Evolutionary conservation across 164 flowering plant species (phyloP), one percentile per base, ranked within the genome.

Genomic region (Dillenia suffruticosa): DNA sequence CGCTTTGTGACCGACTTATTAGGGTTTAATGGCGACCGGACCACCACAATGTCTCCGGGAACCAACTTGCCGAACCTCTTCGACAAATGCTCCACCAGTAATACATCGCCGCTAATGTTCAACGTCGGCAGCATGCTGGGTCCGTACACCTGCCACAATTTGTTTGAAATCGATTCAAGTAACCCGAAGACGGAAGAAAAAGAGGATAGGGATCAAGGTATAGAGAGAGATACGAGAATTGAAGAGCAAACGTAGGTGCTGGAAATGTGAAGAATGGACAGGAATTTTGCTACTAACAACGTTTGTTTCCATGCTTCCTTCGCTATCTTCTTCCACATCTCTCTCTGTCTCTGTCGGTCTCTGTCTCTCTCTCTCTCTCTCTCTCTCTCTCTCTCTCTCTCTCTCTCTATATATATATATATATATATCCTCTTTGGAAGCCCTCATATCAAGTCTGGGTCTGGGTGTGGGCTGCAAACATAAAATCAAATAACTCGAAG

Each of bases 111-210:
- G 10, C 77, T 54, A 44, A 78, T 51, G 54, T 83, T 83, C 72
- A 85, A 43, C 4, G 91, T 83, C 49, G 91, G 88, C 12, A 83
- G 74, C 88, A 85, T 85, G 67, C 91, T 85, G 13, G 85, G 82
- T 1, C 91, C 91, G 66, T 74, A 66, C 15, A 78, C 84, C 90
- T 85, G 73, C 61, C 66, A 14, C 40, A 17, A 40, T 64, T 32
- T n/a, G 26, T 15, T 16, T 2, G 8, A 43, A 10, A 43, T 14
- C 14, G 1, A 14, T 8, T 58, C 16, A 15, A 44, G 22, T 19
- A 19, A 19, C 1, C 22, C 22, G 22, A 19, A 19, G 22, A 19
- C 22, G 22, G 22, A 19, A 19, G 22, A 1, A 19, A 1, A 19
- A 19, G 22, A 19, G 22, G 22, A 19, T 19, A 19, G 22, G 22